phyloP scores from a whole-genome alignment of 2,329 filamentous ascomycete genomes.

The Colletotrichum sp. region DNA sequence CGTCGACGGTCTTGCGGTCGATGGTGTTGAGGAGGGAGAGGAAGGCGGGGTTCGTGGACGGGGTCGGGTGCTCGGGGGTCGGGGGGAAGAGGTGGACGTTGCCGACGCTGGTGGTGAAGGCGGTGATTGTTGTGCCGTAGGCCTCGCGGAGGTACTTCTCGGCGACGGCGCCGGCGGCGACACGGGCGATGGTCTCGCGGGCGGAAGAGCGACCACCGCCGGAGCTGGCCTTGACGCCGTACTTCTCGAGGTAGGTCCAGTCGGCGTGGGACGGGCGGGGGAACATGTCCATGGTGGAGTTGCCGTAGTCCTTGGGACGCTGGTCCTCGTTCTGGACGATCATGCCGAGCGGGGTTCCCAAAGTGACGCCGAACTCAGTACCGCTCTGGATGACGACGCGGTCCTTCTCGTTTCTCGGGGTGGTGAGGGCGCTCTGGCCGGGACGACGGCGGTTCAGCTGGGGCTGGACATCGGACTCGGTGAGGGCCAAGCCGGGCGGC shows the following conservation, averaged over 20 bases:
- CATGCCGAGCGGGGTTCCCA: conserved; percentile 90
- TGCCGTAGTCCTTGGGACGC: conserved; percentile 88
- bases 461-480: conserved; percentile 87
- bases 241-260: conserved; percentile 97
- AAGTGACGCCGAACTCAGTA: conserved; percentile 85
- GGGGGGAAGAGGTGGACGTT: conserved; percentile 77
- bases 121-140: conserved; percentile 88
- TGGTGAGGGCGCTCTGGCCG: conserved; percentile 88
- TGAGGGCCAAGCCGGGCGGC: conserved; percentile 85
- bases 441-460: conserved; percentile 91
- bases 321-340: conserved; percentile 92
- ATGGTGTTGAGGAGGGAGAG: conserved; percentile 74
- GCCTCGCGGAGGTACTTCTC: conserved; percentile 87
- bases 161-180: conserved; percentile 89
- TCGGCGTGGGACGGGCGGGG: conserved; percentile 93
- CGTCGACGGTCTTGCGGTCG: conserved; percentile 78
- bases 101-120: conserved; percentile 88
- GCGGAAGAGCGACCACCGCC: conserved; percentile 91
- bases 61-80: conserved; percentile 68
- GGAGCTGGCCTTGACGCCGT: conserved; percentile 83
- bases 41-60: conserved; percentile 79
- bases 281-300: conserved; percentile 87
- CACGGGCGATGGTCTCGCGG: conserved; percentile 92
- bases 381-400: conserved; percentile 90
- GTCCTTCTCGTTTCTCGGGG: conserved; percentile 92